These are phyloP conservation scores for Fusarium scirpi DNA, from an alignment of 2,329 filamentous ascomycete genomes.

Conservation along the genomic window DNA sequence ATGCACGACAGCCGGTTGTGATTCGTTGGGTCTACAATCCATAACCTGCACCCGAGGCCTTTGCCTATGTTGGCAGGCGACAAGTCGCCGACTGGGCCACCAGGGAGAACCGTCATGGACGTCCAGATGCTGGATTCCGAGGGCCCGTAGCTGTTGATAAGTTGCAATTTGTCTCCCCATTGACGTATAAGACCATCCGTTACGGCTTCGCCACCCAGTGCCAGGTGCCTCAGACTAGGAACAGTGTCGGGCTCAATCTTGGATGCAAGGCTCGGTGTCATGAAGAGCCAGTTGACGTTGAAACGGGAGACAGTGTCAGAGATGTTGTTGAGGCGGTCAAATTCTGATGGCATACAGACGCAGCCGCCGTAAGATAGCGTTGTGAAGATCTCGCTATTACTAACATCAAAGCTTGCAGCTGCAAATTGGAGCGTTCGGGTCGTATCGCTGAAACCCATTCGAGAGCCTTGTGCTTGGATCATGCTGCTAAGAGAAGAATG, in stretches of 20 bases:
- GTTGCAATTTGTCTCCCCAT: constrained; percentile 11
- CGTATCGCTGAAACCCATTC: constrained; percentile 4
- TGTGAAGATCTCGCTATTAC: constrained; percentile 7
- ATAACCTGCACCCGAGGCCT: constrained; percentile 12
- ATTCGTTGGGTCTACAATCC: constrained; percentile 9
- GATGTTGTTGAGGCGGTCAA: constrained; percentile 9
- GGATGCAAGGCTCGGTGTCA: constrained; percentile 11
- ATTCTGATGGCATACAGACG: constrained; percentile 14
- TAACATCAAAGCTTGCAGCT: constrained; percentile 9
- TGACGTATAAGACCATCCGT: constrained; percentile 5
- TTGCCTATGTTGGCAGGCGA: constrained; percentile 13
- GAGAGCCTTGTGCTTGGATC: constrained; percentile 11
- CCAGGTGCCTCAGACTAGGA: constrained; percentile 10
- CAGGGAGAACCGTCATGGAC: constrained; percentile 11
- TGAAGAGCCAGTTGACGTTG: constrained; percentile 11
- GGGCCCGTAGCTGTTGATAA: constrained; percentile 13
- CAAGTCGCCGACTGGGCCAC: constrained; percentile 5
- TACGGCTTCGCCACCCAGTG: constrained; percentile 12
- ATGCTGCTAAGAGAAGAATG: constrained; percentile 14
- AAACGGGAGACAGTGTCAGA: constrained; percentile 4
- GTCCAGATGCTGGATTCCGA: constrained; percentile 14
- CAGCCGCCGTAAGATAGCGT: constrained; percentile 12
- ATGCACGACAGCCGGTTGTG: constrained; percentile 5
- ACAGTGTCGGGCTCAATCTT: constrained; percentile 9
- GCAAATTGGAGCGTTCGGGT: constrained; percentile 12